Percentiles rank a stretch among this genome's conserved stretches.
Evolutionary conservation across 1,139 yeast genomes (phyloP).

Genomic region (Debaryomyces singareniensis): DNA sequence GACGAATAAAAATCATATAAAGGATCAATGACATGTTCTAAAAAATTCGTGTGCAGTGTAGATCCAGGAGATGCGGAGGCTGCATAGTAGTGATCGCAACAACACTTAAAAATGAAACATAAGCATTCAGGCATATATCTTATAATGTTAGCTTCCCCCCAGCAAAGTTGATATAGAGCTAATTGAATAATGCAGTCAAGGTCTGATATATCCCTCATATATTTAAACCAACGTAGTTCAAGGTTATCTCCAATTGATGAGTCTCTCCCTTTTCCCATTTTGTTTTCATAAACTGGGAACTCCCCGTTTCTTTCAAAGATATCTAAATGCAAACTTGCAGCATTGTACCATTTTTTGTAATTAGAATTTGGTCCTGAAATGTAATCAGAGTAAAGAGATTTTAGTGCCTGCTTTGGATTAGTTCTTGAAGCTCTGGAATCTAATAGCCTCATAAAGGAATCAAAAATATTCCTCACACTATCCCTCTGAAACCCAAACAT

Average conservation of each 20-base stretch:
- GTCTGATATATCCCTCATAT: slow-evolving; percentile 51
- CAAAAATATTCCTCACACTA: slow-evolving; percentile 59
- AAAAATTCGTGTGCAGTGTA: slow-evolving; percentile 33
- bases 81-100: slow-evolving; percentile 56
- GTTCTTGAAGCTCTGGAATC: slow-evolving; percentile 70
- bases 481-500: slow-evolving; percentile 67
- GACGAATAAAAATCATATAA: slow-evolving; percentile 55
- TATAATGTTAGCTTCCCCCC: slow-evolving; percentile 88
- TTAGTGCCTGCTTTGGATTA: slow-evolving; percentile 47
- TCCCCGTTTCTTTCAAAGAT: slow-evolving; percentile 21
- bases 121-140: slow-evolving; percentile 83
- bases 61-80: not conserved
- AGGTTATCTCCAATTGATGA: slow-evolving; percentile 13
- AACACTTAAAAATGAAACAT: slow-evolving; percentile 74
- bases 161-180: slow-evolving; percentile 63
- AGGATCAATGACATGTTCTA: slow-evolving; percentile 72
- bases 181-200: slow-evolving; percentile 58
- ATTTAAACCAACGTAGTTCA: slow-evolving; percentile 54
- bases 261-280: slow-evolving; percentile 25
- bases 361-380: slow-evolving; percentile 91
- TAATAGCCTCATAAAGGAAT: slow-evolving; percentile 52
- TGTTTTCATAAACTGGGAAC: slow-evolving; percentile 9
- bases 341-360: slow-evolving; percentile 93
- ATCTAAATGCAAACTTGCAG: slow-evolving; percentile 83
- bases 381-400: slow-evolving; percentile 63